A percentile compares a stretch with the other conserved stretches of the same genome.
These are phyloP conservation scores for Pelargonium myrrhifolium DNA, from an alignment of 441 rosid species.

Conservation along the genomic window DNA sequence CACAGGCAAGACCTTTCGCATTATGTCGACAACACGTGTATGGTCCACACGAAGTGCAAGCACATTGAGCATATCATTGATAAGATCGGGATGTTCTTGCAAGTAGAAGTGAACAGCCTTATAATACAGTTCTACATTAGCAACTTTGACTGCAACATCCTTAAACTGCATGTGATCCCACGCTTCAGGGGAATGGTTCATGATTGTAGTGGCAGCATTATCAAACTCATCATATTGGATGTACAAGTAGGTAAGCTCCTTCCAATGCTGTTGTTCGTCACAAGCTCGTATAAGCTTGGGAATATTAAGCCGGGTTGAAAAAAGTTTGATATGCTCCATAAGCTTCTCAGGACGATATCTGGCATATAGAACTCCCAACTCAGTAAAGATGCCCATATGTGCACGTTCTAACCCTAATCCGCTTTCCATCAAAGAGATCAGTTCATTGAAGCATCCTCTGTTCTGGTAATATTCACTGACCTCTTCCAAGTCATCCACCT, in stretches of 20 bases:
- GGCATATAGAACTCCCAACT: slow-evolving; percentile 95
- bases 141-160: slow-evolving; percentile 87
- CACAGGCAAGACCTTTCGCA: slow-evolving; percentile 69
- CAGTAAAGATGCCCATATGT: slow-evolving; percentile 98
- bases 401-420: slow-evolving; percentile 98
- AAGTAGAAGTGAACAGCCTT: slow-evolving; percentile 98
- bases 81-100: slow-evolving; percentile 96
- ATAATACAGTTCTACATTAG: slow-evolving; percentile 89
- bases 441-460: slow-evolving; percentile 94
- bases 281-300: slow-evolving; percentile 97
- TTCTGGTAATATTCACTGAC: slow-evolving; percentile 97
- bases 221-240: slow-evolving; percentile 94
- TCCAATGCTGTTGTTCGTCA: slow-evolving; percentile 99
- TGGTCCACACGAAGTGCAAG: slow-evolving; percentile 94
- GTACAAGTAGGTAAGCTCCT: slow-evolving; percentile 84
- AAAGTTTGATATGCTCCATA: slow-evolving; percentile 97
- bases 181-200: slow-evolving; percentile 99
- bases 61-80: slow-evolving; percentile 89
- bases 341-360: slow-evolving; percentile 95
- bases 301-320: slow-evolving; percentile 94
- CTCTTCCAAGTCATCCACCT: slow-evolving; percentile 99
- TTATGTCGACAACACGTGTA: slow-evolving; percentile 92
- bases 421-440: slow-evolving; percentile 98
- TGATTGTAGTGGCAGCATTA: slow-evolving; percentile 95
- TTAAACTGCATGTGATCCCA: slow-evolving; percentile 99